phyloP scores from a whole-genome alignment of 192 early-diverging fungal genomes.

The Backusella psychrophila region DNA sequence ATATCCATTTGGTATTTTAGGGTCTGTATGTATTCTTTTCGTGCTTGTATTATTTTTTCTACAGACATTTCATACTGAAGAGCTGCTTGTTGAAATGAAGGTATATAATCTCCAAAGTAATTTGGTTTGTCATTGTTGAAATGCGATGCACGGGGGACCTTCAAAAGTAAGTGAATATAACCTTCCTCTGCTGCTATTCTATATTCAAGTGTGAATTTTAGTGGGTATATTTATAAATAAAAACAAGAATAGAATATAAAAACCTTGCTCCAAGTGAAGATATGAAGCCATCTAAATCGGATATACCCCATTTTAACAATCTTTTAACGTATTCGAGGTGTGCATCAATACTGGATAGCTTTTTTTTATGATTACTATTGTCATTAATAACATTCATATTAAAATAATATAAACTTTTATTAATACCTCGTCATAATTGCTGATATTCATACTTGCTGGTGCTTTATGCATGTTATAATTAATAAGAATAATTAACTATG shows the following conservation, averaged over 20 bases:
- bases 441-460: background rate
- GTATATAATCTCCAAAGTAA: constrained; percentile 7
- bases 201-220: background rate
- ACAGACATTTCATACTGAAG: constrained; percentile 2
- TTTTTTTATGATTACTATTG: background rate
- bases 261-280: constrained; percentile 9
- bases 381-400: background rate
- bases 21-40: background rate
- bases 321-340: constrained; percentile 11
- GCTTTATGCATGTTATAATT: background rate
- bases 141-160: background rate
- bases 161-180: background rate
- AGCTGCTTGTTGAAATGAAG: background rate
- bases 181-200: constrained; percentile 15
- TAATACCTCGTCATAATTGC: constrained; percentile 12
- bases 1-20: constrained; percentile 12
- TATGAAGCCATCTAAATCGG: constrained; percentile 11
- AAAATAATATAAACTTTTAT: background rate
- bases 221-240: background rate
- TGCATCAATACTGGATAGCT: constrained; percentile 8
- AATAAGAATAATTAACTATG: background rate
- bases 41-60: background rate
- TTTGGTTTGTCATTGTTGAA: background rate
- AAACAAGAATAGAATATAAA: background rate
- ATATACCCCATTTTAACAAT: constrained; percentile 13